Evolutionary conservation across 169 alveolate species (phyloP), one percentile per base, ranked within the genome.

Genomic region (Fabrea salina): DNA sequence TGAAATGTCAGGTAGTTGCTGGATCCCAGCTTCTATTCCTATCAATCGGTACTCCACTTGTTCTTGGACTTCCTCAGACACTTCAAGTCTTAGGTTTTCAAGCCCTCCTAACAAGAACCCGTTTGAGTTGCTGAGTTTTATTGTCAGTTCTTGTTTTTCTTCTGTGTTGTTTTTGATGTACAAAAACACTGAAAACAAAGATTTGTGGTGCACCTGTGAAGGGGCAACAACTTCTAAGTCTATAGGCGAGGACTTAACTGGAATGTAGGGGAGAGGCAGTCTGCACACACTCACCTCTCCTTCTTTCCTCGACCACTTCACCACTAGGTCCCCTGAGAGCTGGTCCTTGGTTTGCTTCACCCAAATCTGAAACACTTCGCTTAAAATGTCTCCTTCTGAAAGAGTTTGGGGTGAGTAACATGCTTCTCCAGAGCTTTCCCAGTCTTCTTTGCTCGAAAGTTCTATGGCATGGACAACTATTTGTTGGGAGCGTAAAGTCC

Each of bases 11-110:
- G 75, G 75, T 16, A 64, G 75, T 19, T 64, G 47, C n/a, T 32
- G 5, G 2, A 41, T 32, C 30, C 75, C 75, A 32, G 75, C 54
- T 64, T 64, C 75, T 39, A 33, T 19, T 0, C 75, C 75, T 39
- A 64, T n/a, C 16, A 64, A 16, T 5, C 27, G n/a, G 1, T 39
- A 32, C 49, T 37, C 19, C 19, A 37, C 35, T 22, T 2, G 30
- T 40, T 64, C 39, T 64, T 64, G 57, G 19, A 19, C 56, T 3
- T 37, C 54, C 19, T 22, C 75, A 19, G 27, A 25, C 5, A 64
- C 22, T 32, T 32, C 75, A 30, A 64, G 41, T 5, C 41, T 64
- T 8, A 39, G 13, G 37, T 41, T 64, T 64, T 64, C 75, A n/a
- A 32, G 7, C 39, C 75, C 75, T 32, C 75, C 75, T 13, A 64